These are phyloP conservation scores for Rhytidhysteron rufulum DNA, from an alignment of 2,329 filamentous ascomycete genomes.

Conservation along the genomic window DNA sequence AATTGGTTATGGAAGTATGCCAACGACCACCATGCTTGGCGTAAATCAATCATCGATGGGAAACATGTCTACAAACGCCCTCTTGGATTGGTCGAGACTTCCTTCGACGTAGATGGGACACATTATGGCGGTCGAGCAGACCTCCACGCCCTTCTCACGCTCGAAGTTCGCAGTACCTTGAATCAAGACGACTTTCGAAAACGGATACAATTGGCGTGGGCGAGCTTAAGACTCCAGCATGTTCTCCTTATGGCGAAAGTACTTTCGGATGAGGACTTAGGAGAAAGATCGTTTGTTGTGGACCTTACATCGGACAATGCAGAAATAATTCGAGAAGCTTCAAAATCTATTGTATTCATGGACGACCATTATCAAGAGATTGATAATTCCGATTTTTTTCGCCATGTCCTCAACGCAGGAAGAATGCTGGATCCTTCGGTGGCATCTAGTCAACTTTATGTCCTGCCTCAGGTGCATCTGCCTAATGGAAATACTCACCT, in stretches of 20 bases:
- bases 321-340: constrained; percentile 28
- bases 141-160: constrained; percentile 36
- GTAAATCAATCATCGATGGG: constrained; percentile 11
- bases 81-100: constrained; percentile 41
- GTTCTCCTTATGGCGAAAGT: constrained; percentile 35
- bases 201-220: constrained; percentile 38
- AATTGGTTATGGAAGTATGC: constrained; percentile 42
- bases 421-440: constrained; percentile 36
- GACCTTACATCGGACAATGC: constrained; percentile 21
- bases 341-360: constrained; percentile 33
- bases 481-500: constrained; percentile 26
- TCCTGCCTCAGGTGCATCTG: constrained; percentile 28
- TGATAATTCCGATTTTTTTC: constrained; percentile 35
- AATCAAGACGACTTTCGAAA: constrained; percentile 25
- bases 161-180: constrained; percentile 32
- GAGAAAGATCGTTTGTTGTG: constrained; percentile 30
- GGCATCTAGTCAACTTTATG: constrained; percentile 37
- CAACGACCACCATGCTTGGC: constrained; percentile 36
- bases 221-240: constrained; percentile 36
- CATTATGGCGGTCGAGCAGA: constrained; percentile 45
- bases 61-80: constrained; percentile 30
- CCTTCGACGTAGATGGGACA: constrained; percentile 43
- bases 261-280: constrained; percentile 10
- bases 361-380: constrained; percentile 34
- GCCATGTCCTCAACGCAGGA: constrained; percentile 39